Evolutionary conservation across 768 basidiomycete genomes (phyloP).

Genomic region (Pisolithus marmoratus): DNA sequence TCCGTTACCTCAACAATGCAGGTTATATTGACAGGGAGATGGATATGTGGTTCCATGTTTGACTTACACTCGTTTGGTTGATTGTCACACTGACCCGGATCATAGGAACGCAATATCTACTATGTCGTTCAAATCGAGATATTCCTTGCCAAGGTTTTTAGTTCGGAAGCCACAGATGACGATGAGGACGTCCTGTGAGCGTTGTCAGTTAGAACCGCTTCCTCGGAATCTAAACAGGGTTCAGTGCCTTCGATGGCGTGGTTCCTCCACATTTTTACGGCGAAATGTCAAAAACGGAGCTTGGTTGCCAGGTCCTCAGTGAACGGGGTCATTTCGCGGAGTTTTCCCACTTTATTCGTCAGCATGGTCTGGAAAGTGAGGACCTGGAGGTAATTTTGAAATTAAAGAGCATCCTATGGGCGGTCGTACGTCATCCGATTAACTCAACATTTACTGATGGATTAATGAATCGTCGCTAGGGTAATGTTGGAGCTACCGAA

Average conservation of each 20-base stretch:
- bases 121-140: constrained; percentile 95
- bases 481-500: constrained; percentile 86
- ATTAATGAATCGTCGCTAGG: constrained; percentile 41
- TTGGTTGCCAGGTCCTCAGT: constrained; percentile 85
- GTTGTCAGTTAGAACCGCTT: background rate
- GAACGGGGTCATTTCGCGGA: constrained; percentile 90
- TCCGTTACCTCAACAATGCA: constrained; percentile 85
- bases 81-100: constrained; percentile 5
- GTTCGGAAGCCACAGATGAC: constrained; percentile 45
- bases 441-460: background rate
- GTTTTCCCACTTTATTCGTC: constrained; percentile 85
- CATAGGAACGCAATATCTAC: constrained; percentile 84
- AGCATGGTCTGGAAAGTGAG: constrained; percentile 78
- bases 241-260: constrained; percentile 74
- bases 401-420: constrained; percentile 95
- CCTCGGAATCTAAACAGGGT: background rate
- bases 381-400: constrained; percentile 83
- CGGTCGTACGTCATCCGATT: constrained; percentile 64
- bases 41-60: constrained; percentile 92
- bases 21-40: constrained; percentile 93
- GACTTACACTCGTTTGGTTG: constrained; percentile 17
- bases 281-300: constrained; percentile 94
- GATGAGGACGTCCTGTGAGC: constrained; percentile 61
- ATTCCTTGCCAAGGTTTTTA: constrained; percentile 78
- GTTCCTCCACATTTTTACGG: constrained; percentile 97